Evolutionary conservation across 352 stramenopile genomes (phyloP), one percentile per base, ranked within the genome.

Genomic region (Saprolegnia parasitica): DNA sequence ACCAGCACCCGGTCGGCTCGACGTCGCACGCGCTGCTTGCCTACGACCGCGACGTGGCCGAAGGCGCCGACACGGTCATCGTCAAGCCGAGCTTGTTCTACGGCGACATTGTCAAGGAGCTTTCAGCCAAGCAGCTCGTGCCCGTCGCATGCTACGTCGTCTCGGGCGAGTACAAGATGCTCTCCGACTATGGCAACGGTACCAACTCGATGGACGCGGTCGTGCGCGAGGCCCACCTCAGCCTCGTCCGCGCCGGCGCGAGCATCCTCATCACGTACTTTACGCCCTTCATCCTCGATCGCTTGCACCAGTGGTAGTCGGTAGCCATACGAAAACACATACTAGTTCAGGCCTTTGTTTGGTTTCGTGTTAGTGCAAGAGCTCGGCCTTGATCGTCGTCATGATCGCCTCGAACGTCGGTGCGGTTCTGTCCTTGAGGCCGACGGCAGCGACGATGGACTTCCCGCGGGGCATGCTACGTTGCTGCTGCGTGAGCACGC

Each of bases 241-340:
- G 81, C 21, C 77, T 94, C 40, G 67, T 93, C 77, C 89, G 96
- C 65, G 96, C 96, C 21, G 97, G 97, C 55, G 91, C 95, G 64
- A 96, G 97, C 81, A 95, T 99, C 68, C 98, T 99, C 73, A 94
- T 99, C 76, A 99, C 96, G 67, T 99, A 99, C 83, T 99, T 98
- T 73, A 87, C 88, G 65, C 88, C 88, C 10, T 92, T 87, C 77
- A 93, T 96, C 73, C 75, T 96, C 58, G 86, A 96, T 29, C 79
- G 73, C 66, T 89, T 87, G 74, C 82, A 81, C 47, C 81, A 89
- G 74, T 96, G 87, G 87, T 93, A 75, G 77, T 56, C n/a, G 29
- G 5, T 5, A 35, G 29, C 29, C 2, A 35, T 35, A 35, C 29
- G 29, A 35, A 49, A 49, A 10, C n/a, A n/a, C n/a, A n/a, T n/a